These are phyloP conservation scores for Calonectria pseudoturangicola DNA, from an alignment of 2,329 filamentous ascomycete genomes.

Conservation along the genomic window DNA sequence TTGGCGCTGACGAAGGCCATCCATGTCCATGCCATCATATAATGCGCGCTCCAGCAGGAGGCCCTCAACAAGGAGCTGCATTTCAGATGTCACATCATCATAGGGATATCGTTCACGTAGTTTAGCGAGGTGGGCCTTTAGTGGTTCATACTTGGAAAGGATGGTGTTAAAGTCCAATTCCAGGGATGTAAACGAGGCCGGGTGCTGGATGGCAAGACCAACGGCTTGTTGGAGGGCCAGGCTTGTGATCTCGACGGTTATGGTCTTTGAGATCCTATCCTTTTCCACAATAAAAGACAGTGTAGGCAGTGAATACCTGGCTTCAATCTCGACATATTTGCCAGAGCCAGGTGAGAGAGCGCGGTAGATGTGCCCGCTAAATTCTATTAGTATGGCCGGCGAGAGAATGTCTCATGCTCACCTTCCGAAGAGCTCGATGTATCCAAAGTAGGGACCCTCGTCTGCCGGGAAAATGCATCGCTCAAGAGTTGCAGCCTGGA, in stretches of 20 bases:
- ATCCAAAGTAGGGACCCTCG: constrained; percentile 51
- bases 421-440: constrained; percentile 53
- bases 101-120: constrained; percentile 37
- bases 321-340: constrained; percentile 51
- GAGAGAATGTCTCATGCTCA: constrained; percentile 36
- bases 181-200: constrained; percentile 32
- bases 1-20: constrained; percentile 44
- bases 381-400: constrained; percentile 34
- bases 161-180: constrained; percentile 50
- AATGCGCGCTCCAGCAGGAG: constrained; percentile 54
- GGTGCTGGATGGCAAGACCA: constrained; percentile 60
- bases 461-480: constrained; percentile 45
- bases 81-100: constrained; percentile 48
- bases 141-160: constrained; percentile 50
- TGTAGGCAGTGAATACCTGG: constrained; percentile 42
- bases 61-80: constrained; percentile 54
- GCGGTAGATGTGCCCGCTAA: constrained; percentile 52
- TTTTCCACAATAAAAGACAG: constrained; percentile 56
- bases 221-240: constrained; percentile 61
- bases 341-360: constrained; percentile 55
- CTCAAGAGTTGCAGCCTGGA: constrained; percentile 24
- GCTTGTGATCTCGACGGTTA: constrained; percentile 56
- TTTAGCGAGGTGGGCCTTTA: constrained; percentile 46
- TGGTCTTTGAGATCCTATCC: constrained; percentile 45
- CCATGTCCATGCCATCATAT: constrained; percentile 53